Evolutionary conservation across 2,329 filamentous ascomycete genomes (phyloP), one percentile per base, ranked within the genome.

Genomic region (Sclerotinia subarctica): DNA sequence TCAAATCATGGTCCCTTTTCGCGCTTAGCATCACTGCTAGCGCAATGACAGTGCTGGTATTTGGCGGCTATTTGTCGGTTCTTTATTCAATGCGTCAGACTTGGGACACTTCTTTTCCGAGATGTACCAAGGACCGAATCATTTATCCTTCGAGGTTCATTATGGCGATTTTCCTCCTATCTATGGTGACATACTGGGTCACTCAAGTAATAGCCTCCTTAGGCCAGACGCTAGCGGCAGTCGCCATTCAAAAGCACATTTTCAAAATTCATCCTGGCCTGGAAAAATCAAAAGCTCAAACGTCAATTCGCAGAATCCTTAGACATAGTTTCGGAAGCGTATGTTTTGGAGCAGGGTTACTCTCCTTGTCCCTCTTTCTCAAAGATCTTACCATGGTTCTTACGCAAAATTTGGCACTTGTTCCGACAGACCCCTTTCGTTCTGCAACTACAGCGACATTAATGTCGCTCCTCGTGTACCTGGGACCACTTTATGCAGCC

Each of bases 21-120:
- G 19, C 11, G 8, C 29, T 62, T 8, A 49, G 44, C 7, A 4
- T 32, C 13, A 2, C 5, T 17, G 21, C 29, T 3, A 60, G 58
- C 44, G 0, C 17, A 1, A 4, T 6, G 4, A 49, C 58, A 10
- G 2, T 17, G 0, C 1, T 49, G 0, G 21, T 19, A 0, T 62
- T 35, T 5, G 29, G 26, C 7, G 26, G 13, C 8, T 60, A 19
- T 6, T 29, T 60, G 2, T 8, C 4, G 5, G 21, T 49, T 2
- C 3, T 60, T 3, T 35, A 49, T 3, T 8, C 13, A n/a, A 1
- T 62, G 26, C 8, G 29, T 2, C 13, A 24, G 1, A 1, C 24
- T 2, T 62, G 29, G 26, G 44, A 62, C 11, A n/a, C 5, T 0
- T 2, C 11, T 3, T 2, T 0, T 26, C 64, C 65, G 7, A 5